phyloP scores from a whole-genome alignment of 352 stramenopile genomes.

The Phytopythium mirpurense region DNA sequence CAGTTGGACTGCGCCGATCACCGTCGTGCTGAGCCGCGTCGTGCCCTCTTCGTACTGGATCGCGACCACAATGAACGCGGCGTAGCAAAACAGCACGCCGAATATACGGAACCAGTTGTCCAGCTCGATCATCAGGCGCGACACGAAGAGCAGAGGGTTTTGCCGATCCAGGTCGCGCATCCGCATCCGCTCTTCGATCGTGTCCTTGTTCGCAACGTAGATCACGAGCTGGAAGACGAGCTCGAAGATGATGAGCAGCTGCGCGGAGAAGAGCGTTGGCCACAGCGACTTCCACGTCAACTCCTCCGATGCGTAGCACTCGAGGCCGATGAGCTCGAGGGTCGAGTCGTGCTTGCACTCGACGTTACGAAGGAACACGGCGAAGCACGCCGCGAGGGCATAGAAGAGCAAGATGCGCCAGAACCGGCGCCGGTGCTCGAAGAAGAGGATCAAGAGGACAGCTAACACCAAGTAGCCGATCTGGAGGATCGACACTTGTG shows the following conservation, averaged over 20 bases:
- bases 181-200: slow-evolving; percentile 55
- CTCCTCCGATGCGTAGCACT: slow-evolving; percentile 55
- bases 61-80: slow-evolving; percentile 59
- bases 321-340: slow-evolving; percentile 61
- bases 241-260: slow-evolving; percentile 82
- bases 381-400: slow-evolving; percentile 61
- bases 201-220: slow-evolving; percentile 69
- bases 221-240: slow-evolving; percentile 84
- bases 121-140: slow-evolving; percentile 59
- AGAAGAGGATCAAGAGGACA: slow-evolving; percentile 77
- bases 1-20: slow-evolving; percentile 59
- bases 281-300: slow-evolving; percentile 69
- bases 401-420: slow-evolving; percentile 80
- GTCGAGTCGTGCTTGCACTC: slow-evolving; percentile 39
- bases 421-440: slow-evolving; percentile 65
- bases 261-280: slow-evolving; percentile 75
- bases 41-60: slow-evolving; percentile 56
- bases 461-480: slow-evolving; percentile 80
- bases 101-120: slow-evolving; percentile 73
- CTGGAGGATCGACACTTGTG: slow-evolving; percentile 76
- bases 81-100: slow-evolving; percentile 65
- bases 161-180: slow-evolving; percentile 60
- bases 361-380: slow-evolving; percentile 74
- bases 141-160: slow-evolving; percentile 74
- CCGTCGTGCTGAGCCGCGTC: slow-evolving; percentile 52